phyloP scores from a whole-genome alignment of 768 basidiomycete species.

The Pholiota microspora region DNA sequence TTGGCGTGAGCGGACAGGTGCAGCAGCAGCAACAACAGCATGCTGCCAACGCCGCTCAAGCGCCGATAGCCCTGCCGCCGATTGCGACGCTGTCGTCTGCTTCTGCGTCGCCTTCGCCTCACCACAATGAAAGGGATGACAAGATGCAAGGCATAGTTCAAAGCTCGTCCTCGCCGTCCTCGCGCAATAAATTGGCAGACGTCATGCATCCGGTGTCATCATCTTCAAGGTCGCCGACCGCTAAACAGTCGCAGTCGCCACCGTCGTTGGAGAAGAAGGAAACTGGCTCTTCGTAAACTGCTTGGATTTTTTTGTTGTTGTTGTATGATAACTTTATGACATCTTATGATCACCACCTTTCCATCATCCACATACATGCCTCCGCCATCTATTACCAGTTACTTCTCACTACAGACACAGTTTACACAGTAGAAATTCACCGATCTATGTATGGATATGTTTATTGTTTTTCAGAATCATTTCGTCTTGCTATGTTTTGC shows the following conservation, averaged over 20 bases:
- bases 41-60: constrained; percentile 24
- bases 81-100: constrained; percentile 68
- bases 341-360: constrained; percentile 13
- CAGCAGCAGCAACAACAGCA: constrained; percentile 43
- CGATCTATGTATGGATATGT: neutral
- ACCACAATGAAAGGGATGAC: constrained; percentile 44
- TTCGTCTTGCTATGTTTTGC: neutral
- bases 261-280: constrained; percentile 43
- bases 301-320: constrained; percentile 9
- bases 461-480: neutral
- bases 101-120: constrained; percentile 52
- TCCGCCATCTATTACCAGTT: too few relatives aligned
- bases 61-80: constrained; percentile 59
- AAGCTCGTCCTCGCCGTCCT: constrained; percentile 49
- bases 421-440: neutral
- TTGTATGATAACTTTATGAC: constrained; percentile 13
- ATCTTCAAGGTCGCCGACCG: constrained; percentile 46
- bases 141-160: constrained; percentile 48
- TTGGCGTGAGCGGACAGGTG: constrained; percentile 42
- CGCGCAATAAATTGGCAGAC: constrained; percentile 52
- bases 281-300: constrained; percentile 12
- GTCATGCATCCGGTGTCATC: constrained; percentile 44
- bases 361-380: neutral
- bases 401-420: too few relatives aligned
- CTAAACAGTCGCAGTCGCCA: constrained; percentile 56